Base-by-base conservation (phyloP, 176 grass and related monocot genomes). In the Triticum dicoccoides region DNA sequence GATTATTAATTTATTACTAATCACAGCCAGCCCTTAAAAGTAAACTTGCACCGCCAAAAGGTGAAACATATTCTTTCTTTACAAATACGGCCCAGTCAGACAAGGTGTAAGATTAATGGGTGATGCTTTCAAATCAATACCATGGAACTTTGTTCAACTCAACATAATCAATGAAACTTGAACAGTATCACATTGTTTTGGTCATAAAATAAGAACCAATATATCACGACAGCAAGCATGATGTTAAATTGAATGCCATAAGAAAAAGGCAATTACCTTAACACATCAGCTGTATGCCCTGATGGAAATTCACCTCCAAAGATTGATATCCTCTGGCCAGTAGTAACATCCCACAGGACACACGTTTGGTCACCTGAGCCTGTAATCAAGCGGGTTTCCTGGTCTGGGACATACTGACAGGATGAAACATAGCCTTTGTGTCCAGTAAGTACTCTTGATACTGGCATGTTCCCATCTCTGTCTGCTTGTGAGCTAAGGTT, bases 241-340 rank as follows among this genome's bases (percentile, higher is more conserved):
- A 27, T 54, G 84, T 5, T 0, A 65, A 82, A 76, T 38, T 77
- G 27, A 66, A 42, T 13, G 42, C 64, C 44, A 32, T 69, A 24
- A 68, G 69, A 86, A 84, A 58, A 42, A 71, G 80, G 69, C 34
- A 89, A 41, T 65, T 85, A 98, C 96, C 96, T 98, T 37, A 84
- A 87, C 51, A 99, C 97, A 78, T 99, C 97, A 68, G 97, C 88
- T 81, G 97, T 99, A 87, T 99, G 97, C 3, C 97, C 97, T 51
- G 97, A 99, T 85, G 97, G 97, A 80, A 99, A 96, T 92, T 99
- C 97, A 65, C 97, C 97, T 30, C 97, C 97, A 89, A 99, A 99
- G 73, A 96, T 91, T 44, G 97, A 99, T 73, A 96, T 92, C 66
- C 90, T 94, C 78, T 99, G 97, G 41, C 97, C 97, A 83, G 97